Evolutionary conservation across 345 rosid species (phyloP).

Genomic region (Euphorbia peplus): DNA sequence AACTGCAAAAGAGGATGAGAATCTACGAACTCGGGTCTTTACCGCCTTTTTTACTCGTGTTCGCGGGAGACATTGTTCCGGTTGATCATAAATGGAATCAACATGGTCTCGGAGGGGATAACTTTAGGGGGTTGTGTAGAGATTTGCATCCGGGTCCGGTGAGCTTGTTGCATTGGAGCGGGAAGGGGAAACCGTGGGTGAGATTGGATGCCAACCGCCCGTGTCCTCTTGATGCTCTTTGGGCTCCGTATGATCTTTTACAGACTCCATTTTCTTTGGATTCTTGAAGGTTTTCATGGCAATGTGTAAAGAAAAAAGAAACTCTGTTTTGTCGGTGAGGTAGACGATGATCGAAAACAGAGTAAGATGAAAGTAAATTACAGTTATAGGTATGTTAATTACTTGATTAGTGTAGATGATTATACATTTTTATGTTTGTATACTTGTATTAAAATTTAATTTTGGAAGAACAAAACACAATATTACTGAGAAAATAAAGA

Average conservation of each 20-base stretch:
- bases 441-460: not conserved
- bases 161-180: conserved; percentile 36
- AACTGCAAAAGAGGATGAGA: conserved; percentile 59
- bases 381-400: not conserved
- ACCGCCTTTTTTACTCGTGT: conserved; percentile 72
- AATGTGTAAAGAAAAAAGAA: not conserved
- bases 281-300: conserved; percentile 6
- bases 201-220: conserved; percentile 33
- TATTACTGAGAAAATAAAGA: not conserved
- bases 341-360: not conserved
- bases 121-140: conserved; percentile 28
- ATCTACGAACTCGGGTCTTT: conserved; percentile 75
- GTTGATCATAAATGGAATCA: conserved; percentile 85
- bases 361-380: not conserved
- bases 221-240: conserved; percentile 31
- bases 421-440: not conserved
- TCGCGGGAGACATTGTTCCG: conserved; percentile 64
- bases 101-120: conserved; percentile 51
- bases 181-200: conserved; percentile 37
- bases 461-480: not conserved
- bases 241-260: conserved; percentile 39
- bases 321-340: not conserved
- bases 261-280: conserved; percentile 36
- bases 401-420: not conserved
- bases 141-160: conserved; percentile 35